A percentile compares a stretch with the other conserved stretches of the same genome.
Evolutionary conservation across 2,329 filamentous ascomycete species (phyloP).

Genomic region (Bipolaris zeicola): DNA sequence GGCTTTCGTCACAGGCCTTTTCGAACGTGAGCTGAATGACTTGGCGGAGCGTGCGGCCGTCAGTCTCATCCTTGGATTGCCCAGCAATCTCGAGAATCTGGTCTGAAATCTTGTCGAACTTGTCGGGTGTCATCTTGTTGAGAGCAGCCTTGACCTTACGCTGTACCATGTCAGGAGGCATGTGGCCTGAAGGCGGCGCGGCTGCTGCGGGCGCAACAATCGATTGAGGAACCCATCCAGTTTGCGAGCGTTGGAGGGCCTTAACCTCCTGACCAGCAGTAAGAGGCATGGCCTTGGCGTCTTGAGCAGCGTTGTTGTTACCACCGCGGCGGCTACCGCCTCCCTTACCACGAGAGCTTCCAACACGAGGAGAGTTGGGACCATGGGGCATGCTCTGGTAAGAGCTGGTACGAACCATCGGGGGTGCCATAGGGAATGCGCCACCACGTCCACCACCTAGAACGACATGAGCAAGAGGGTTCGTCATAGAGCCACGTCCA

Average conservation of each 20-base stretch:
- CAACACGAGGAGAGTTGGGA: slow-evolving; percentile 73
- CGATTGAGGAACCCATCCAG: slow-evolving; percentile 84
- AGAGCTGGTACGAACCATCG: slow-evolving; percentile 69
- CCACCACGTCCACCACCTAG: slow-evolving; percentile 59
- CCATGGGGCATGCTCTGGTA: slow-evolving; percentile 64
- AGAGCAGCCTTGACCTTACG: slow-evolving; percentile 97
- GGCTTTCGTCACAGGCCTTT: slow-evolving; percentile 97
- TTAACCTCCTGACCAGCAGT: slow-evolving; percentile 83
- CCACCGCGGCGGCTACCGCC: slow-evolving; percentile 63
- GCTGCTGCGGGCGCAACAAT: slow-evolving; percentile 44
- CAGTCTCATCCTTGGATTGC: slow-evolving; percentile 93
- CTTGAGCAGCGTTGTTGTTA: slow-evolving; percentile 63
- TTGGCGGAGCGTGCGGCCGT: slow-evolving; percentile 92
- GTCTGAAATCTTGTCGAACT: slow-evolving; percentile 93
- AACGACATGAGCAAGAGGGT: slow-evolving; percentile 65
- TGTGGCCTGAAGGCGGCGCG: slow-evolving; percentile 50
- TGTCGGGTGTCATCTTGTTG: slow-evolving; percentile 99
- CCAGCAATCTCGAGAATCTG: slow-evolving; percentile 91
- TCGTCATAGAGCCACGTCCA: slow-evolving; percentile 46
- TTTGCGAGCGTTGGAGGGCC: slow-evolving; percentile 72
- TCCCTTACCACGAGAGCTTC: slow-evolving; percentile 65
- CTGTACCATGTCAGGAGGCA: slow-evolving; percentile 93
- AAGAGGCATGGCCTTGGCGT: slow-evolving; percentile 88
- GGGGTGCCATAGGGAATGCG: slow-evolving; percentile 63
- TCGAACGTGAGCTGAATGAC: slow-evolving; percentile 99